These are phyloP conservation scores for Ligustrum vulgare DNA, from an alignment of 257 asterid species.

Conservation along the genomic window DNA sequence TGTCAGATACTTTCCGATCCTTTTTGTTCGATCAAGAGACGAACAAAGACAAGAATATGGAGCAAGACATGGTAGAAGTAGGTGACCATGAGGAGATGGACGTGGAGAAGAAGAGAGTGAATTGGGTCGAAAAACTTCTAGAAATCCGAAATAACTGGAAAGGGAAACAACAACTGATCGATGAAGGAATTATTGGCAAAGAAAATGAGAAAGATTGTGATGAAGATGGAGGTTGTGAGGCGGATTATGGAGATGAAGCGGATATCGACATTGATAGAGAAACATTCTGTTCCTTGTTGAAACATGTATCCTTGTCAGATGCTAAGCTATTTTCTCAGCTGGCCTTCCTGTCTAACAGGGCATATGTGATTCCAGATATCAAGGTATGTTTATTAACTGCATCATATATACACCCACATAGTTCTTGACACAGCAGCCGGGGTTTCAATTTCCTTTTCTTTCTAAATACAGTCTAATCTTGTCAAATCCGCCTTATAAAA, in stretches of 20 bases:
- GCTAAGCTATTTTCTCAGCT: slow-evolving; percentile 65
- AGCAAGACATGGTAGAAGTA: slow-evolving; percentile 16
- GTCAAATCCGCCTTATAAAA: no score
- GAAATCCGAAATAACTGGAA: slow-evolving; percentile 62
- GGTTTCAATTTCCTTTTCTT: no score
- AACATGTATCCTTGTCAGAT: slow-evolving; percentile 66
- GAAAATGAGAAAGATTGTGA: slow-evolving; percentile 29
- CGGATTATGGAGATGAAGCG: slow-evolving; percentile 49
- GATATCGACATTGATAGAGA: slow-evolving; percentile 38
- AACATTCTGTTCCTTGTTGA: slow-evolving; percentile 48
- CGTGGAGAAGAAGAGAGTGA: slow-evolving; percentile 36
- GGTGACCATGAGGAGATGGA: slow-evolving; percentile 23
- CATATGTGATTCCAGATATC: slow-evolving; percentile 69
- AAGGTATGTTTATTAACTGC: slow-evolving; percentile 48
- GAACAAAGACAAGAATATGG: slow-evolving; percentile 25
- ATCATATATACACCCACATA: neutral
- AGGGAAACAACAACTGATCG: slow-evolving; percentile 34
- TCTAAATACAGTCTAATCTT: no score
- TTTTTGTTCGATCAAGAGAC: slow-evolving; percentile 43
- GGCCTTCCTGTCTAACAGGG: slow-evolving; percentile 86
- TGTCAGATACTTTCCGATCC: slow-evolving; percentile 46
- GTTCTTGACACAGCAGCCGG: no score
- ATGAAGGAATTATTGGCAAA: slow-evolving; percentile 17
- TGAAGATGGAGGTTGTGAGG: slow-evolving; percentile 50
- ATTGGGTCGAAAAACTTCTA: slow-evolving; percentile 71